Conservation (phyloP, 2,329 filamentous ascomycete species). For the Exophiala dermatitidis region DNA sequence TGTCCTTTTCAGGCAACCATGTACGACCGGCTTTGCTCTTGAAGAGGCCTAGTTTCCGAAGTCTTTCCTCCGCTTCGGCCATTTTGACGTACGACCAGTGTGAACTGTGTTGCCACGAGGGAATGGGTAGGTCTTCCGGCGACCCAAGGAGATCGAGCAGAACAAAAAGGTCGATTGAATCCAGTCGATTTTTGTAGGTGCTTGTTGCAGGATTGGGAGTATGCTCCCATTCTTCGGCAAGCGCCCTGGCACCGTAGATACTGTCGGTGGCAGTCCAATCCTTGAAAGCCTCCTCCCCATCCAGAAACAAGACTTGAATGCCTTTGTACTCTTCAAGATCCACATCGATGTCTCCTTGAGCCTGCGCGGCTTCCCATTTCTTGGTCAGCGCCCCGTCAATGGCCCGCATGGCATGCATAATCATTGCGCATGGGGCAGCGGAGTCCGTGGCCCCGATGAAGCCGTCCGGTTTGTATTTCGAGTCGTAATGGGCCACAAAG, state of each 20-base stretch:
- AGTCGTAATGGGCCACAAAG: constrained; percentile 91
- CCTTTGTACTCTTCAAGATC: constrained; percentile 67
- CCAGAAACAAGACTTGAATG: constrained; percentile 80
- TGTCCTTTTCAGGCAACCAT: constrained; percentile 28
- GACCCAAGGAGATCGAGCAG: constrained; percentile 80
- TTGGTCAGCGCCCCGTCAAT: constrained; percentile 71
- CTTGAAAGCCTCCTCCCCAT: constrained; percentile 89
- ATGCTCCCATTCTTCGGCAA: constrained; percentile 75
- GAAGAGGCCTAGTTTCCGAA: constrained; percentile 60
- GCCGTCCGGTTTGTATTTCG: constrained; percentile 67
- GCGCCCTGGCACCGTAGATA: constrained; percentile 74
- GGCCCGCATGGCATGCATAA: constrained; percentile 75
- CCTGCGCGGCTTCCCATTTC: constrained; percentile 72
- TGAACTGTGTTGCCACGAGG: constrained; percentile 81
- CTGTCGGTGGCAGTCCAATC: constrained; percentile 75
- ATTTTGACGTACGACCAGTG: constrained; percentile 87
- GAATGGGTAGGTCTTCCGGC: constrained; percentile 58
- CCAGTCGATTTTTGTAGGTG: constrained; percentile 65
- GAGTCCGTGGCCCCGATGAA: constrained; percentile 94
- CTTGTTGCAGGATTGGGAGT: constrained; percentile 62
- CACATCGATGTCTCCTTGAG: constrained; percentile 43
- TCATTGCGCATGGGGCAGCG: constrained; percentile 86
- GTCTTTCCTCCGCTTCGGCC: constrained; percentile 63
- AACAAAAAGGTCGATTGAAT: constrained; percentile 78
- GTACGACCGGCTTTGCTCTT: constrained; percentile 47